phyloP scores from a whole-genome alignment of 2,329 filamentous ascomycete species.

The Aschersonia sp. region DNA sequence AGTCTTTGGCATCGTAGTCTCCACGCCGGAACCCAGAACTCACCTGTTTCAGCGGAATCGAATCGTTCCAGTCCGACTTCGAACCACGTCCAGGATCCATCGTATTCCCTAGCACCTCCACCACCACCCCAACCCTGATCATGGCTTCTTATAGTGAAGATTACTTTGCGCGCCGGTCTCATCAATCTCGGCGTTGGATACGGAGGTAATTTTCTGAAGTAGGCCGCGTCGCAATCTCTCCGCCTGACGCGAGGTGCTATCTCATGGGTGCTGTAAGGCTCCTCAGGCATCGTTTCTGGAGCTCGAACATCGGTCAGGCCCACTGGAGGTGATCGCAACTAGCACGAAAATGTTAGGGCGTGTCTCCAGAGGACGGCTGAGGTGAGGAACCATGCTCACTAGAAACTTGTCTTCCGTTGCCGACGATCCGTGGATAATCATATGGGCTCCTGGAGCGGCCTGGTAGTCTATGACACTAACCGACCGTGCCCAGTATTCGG shows the following conservation, averaged over 20 bases:
- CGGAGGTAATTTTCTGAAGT: constrained; percentile 19
- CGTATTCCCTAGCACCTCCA: constrained; percentile 19
- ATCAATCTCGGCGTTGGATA: constrained; percentile 25
- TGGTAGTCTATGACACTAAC: constrained; percentile 16
- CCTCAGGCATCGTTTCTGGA: constrained; percentile 11
- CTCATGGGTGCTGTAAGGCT: constrained; percentile 15
- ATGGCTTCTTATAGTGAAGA: constrained; percentile 40
- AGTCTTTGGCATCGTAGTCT: no score
- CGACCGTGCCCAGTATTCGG: constrained; percentile 48
- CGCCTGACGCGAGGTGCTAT: constrained; percentile 12
- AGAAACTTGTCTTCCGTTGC: constrained; percentile 17
- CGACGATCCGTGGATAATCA: constrained; percentile 11
- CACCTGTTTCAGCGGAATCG: constrained; percentile 20
- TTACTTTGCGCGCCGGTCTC: constrained; percentile 42
- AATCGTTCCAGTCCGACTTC: constrained; percentile 46
- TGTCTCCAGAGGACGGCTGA: neutral
- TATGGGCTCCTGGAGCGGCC: constrained; percentile 7
- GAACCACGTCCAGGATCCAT: constrained; percentile 45
- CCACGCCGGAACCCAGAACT: constrained; percentile 2
- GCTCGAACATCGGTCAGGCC: constrained; percentile 17
- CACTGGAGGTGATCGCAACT: constrained; percentile 24
- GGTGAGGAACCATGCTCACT: constrained; percentile 9
- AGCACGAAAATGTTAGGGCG: neutral
- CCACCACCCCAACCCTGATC: constrained; percentile 44
- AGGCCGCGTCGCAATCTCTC: constrained; percentile 12